Evolutionary conservation across 371 early-diverging fungal species (phyloP).

Genomic region (Actinomortierella ambigua): DNA sequence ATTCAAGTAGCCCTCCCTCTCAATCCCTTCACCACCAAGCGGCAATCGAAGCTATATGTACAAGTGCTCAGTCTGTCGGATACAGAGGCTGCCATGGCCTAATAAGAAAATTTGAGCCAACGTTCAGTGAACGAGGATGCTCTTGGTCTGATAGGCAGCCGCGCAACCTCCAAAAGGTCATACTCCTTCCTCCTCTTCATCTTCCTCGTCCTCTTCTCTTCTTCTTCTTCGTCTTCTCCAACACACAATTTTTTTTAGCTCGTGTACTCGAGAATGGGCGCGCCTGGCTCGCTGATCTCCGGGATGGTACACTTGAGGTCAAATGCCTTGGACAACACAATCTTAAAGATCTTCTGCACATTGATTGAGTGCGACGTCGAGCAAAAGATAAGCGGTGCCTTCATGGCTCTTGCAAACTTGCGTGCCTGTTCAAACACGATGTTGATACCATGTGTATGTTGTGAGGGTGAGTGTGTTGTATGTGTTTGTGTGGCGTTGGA

Average conservation of each 20-base stretch:
- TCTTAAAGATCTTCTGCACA: conserved; percentile 96
- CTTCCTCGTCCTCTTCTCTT: conserved; percentile 10
- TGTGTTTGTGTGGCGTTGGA: too few relatives aligned
- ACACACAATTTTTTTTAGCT: conserved; percentile 6
- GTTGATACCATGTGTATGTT: too few relatives aligned
- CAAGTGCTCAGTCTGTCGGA: conserved; percentile 49
- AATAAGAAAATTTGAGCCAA: too few relatives aligned
- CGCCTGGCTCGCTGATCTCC: conserved; percentile 89
- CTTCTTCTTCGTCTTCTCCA: conserved; percentile 9
- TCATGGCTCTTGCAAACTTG: conserved; percentile 92
- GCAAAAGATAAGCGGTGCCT: conserved; percentile 93
- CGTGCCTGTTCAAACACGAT: conserved; percentile 62
- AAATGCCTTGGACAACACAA: conserved; percentile 85
- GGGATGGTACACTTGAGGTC: conserved; percentile 93
- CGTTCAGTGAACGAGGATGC: too few relatives aligned
- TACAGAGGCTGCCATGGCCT: conserved; percentile 54
- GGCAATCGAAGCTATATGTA: conserved; percentile 12
- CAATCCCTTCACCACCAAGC: conserved; percentile 11
- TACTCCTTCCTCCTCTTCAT: conserved; percentile 18
- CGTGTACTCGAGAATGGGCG: conserved; percentile 82
- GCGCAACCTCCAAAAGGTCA: conserved; percentile 10
- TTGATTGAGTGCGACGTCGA: conserved; percentile 86
- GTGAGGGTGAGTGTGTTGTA: too few relatives aligned
- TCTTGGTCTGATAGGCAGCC: conserved; percentile 48
- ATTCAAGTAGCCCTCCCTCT: background rate